Evolutionary conservation across 352 stramenopile genomes (phyloP).

Genomic region (Globisporangium heterothallicum): DNA sequence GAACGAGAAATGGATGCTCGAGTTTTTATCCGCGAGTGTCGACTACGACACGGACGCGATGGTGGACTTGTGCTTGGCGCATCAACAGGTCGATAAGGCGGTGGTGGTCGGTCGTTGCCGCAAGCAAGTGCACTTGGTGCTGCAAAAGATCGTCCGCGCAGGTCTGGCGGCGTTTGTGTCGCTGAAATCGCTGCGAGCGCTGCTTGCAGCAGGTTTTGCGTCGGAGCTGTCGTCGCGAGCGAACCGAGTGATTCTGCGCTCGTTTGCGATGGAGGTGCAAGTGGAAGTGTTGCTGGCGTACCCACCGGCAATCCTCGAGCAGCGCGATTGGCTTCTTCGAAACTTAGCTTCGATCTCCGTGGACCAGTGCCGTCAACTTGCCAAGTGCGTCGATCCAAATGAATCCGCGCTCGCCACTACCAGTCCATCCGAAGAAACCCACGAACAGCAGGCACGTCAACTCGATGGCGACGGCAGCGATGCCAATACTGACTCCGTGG

Average conservation of each 20-base stretch:
- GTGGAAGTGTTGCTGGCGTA: slow-evolving; percentile 46
- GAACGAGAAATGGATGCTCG: slow-evolving; percentile 42
- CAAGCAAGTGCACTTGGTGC: slow-evolving; percentile 36
- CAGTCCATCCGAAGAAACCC: too few species aligned
- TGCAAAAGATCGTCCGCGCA: slow-evolving; percentile 45
- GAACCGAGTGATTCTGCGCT: slow-evolving; percentile 48
- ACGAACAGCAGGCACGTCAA: too few species aligned
- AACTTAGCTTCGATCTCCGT: slow-evolving; percentile 38
- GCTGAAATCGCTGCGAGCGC: slow-evolving; percentile 22
- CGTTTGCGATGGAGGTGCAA: slow-evolving; percentile 44
- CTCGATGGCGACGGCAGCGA: too few species aligned
- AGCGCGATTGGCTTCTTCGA: slow-evolving; percentile 70
- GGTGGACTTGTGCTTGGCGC: slow-evolving; percentile 58
- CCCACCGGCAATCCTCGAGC: slow-evolving; percentile 40
- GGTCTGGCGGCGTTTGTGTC: slow-evolving; percentile 43
- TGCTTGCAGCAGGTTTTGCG: slow-evolving; percentile 40
- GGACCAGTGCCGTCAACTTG: slow-evolving; percentile 30
- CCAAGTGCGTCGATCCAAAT: slow-evolving; percentile 38
- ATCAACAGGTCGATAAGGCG: slow-evolving; percentile 64
- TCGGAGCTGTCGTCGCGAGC: slow-evolving; percentile 28
- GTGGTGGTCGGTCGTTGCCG: slow-evolving; percentile 48
- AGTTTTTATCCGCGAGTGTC: slow-evolving; percentile 47
- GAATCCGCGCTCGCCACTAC: background rate
- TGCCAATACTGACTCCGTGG: background rate
- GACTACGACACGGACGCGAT: slow-evolving; percentile 63